Evolutionary conservation across 768 basidiomycete species (phyloP).

Genomic region (Xerocomellus amylosporus): DNA sequence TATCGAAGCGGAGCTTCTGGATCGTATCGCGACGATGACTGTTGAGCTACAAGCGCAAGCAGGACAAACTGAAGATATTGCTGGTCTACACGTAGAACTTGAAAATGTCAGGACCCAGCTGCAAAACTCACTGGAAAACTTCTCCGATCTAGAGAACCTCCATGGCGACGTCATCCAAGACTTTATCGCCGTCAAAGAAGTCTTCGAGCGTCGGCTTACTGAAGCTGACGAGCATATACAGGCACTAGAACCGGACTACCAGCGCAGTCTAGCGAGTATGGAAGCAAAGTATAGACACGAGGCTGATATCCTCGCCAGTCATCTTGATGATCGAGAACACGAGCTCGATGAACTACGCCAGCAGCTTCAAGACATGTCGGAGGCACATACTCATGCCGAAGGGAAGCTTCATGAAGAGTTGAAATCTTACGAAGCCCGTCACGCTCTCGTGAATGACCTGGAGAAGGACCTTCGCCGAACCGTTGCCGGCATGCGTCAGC

Average conservation of each 20-base stretch:
- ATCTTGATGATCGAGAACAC: conserved; percentile 38
- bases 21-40: conserved; percentile 25
- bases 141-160: conserved; percentile 25
- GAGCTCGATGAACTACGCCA: conserved; percentile 33
- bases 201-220: conserved; percentile 33
- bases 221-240: conserved; percentile 20
- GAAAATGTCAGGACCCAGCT: conserved; percentile 24
- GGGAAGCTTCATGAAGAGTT: conserved; percentile 26
- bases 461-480: conserved; percentile 37
- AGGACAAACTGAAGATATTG: conserved; percentile 17
- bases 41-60: conserved; percentile 11
- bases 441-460: conserved; percentile 33
- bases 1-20: conserved; percentile 31
- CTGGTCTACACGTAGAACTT: conserved; percentile 24
- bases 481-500: conserved; percentile 35
- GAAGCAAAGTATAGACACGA: conserved; percentile 35
- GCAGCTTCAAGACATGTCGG: conserved; percentile 40
- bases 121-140: conserved; percentile 20
- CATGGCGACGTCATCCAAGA: conserved; percentile 26
- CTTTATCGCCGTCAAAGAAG: conserved; percentile 22
- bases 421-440: conserved; percentile 24
- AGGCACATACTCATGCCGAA: conserved; percentile 33
- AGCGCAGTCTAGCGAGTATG: conserved; percentile 20
- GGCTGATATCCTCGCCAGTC: conserved; percentile 36
- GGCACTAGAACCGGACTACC: conserved; percentile 29